Base-by-base conservation (phyloP, 306 rosid species). In the Inga laurina region DNA sequence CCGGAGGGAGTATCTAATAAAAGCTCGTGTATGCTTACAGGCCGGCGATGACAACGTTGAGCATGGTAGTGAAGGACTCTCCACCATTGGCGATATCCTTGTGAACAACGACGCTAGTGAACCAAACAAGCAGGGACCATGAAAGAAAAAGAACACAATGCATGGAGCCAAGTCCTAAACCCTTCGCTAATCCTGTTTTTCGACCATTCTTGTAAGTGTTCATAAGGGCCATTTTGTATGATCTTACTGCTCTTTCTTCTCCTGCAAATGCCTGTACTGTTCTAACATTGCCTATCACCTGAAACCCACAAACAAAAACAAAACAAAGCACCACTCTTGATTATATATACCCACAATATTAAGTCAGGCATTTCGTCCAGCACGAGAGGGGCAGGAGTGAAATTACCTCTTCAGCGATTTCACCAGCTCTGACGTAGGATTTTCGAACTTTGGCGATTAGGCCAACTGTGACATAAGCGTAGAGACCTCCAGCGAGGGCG, bases 201-300 rank as follows among this genome's bases (percentile, higher is more conserved):
- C 84, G 74, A 57, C 98, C 98, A 75, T 91, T 89, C 75, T 56
- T 81, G 86, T 93, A 93, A 6, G 98, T 93, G 21, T 82, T 85
- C 70, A 78, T 83, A 1, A 93, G 88, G 72, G 98, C 95, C 44
- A 46, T 88, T 79, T 78, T 93, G 89, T 94, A 94, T 75, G 89
- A 87, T 72, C 84, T 89, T 51, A 93, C 93, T 10, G 97, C 97
- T 68, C 81, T 89, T 74, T 93, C 95, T 82, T 94, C 98, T 79
- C 97, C 97, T 56, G 91, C 90, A 90, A 94, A 94, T 85, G 98
- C 97, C 83, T 94, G 98, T 8, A 94, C 97, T 12, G 97, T 94
- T 83, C 98, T 88, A 4, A 94, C 98, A 75, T 94, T 94, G 73
- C 95, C 94, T 41, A 94, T 87, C 62, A 90, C 93, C 98, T 93